Percentiles rank a stretch among this genome's conserved stretches.
Evolutionary conservation across 192 early-diverging fungal genomes (phyloP).

Genomic region (Coemansia sp.): DNA sequence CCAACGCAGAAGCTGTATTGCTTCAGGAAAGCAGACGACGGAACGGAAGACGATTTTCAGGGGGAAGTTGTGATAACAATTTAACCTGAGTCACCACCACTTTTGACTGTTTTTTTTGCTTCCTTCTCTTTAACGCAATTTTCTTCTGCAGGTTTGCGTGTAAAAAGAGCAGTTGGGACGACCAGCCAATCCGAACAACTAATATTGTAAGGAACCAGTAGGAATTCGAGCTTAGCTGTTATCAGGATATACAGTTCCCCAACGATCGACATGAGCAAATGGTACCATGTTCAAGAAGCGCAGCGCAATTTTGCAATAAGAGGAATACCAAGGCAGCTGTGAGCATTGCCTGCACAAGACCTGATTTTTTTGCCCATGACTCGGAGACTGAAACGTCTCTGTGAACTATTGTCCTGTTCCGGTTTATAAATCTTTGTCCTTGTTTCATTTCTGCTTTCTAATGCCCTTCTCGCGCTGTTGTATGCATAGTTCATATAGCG

Average conservation of each 20-base stretch:
- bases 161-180: too few relatives aligned
- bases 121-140: neutral
- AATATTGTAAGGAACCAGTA: neutral
- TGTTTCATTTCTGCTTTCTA: too few relatives aligned
- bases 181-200: neutral
- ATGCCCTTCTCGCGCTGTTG: too few relatives aligned
- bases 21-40: neutral
- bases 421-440: too few relatives aligned
- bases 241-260: neutral
- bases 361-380: neutral
- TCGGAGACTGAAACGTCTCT: neutral
- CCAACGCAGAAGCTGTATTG: neutral
- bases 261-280: neutral
- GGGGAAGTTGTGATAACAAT: neutral
- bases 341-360: neutral
- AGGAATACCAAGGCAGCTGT: neutral
- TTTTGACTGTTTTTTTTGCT: conserved; percentile 2
- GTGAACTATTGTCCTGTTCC: neutral
- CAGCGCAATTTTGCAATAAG: neutral
- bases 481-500: too few relatives aligned
- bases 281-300: neutral
- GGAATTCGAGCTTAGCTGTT: neutral
- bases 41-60: conserved; percentile 3
- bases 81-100: neutral
- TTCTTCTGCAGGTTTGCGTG: neutral